A percentile compares a stretch with the other conserved stretches of the same genome.
phyloP scores from a whole-genome alignment of 2,329 filamentous ascomycete genomes.

The Rhexocercosporidium sp. region DNA sequence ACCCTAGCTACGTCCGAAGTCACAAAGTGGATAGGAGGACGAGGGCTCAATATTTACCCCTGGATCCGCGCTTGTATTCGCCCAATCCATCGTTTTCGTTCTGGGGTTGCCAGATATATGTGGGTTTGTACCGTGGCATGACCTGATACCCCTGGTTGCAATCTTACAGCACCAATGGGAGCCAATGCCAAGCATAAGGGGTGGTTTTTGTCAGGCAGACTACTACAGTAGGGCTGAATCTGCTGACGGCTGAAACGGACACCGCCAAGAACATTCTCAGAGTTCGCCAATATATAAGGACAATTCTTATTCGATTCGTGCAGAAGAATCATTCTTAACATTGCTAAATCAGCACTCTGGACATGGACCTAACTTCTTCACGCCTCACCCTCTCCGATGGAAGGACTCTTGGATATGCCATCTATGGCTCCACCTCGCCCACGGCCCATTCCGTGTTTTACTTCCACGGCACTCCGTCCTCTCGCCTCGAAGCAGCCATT shows the following conservation, averaged over 20 bases:
- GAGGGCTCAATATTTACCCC: no score
- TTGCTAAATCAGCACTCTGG: background rate
- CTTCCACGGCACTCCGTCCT: slow-evolving; percentile 51
- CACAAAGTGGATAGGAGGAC: no score
- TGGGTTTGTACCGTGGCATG: background rate
- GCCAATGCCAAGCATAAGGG: background rate
- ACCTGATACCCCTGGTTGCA: background rate
- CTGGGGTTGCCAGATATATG: background rate
- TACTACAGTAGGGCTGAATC: background rate
- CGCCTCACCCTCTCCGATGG: slow-evolving; percentile 47
- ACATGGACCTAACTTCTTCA: slow-evolving; percentile 3
- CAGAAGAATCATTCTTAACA: no score
- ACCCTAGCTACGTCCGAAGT: no score
- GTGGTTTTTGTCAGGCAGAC: background rate
- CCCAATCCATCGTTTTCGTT: background rate
- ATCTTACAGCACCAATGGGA: background rate
- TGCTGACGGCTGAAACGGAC: background rate
- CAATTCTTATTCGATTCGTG: background rate
- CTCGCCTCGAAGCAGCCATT: slow-evolving; percentile 47
- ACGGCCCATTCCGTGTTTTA: slow-evolving; percentile 42
- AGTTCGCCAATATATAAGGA: background rate
- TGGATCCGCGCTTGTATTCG: background rate
- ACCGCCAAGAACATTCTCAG: background rate
- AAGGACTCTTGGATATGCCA: slow-evolving; percentile 48
- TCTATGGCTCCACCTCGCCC: slow-evolving; percentile 44